These are phyloP conservation scores for Musa troglodytarum DNA, from an alignment of 176 grass and related monocot genomes.

Conservation along the genomic window DNA sequence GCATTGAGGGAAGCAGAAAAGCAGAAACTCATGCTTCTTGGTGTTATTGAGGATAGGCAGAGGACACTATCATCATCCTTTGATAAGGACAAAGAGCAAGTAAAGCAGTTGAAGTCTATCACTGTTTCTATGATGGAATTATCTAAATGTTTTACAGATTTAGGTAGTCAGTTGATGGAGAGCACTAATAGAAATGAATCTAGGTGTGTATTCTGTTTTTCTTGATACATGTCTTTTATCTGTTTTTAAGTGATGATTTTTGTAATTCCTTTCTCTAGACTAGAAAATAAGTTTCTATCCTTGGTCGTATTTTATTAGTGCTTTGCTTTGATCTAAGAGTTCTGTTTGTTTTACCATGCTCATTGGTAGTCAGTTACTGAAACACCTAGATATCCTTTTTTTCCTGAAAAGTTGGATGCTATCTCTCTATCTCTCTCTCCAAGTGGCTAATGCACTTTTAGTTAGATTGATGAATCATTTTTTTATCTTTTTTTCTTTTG, in stretches of 20 bases:
- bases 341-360: background rate
- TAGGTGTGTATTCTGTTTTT: constrained; percentile 37
- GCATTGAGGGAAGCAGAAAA: constrained; percentile 45
- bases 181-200: constrained; percentile 34
- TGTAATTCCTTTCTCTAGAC: too few relatives aligned
- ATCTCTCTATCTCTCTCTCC: background rate
- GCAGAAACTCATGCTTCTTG: constrained; percentile 43
- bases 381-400: background rate
- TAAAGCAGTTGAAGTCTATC: constrained; percentile 29
- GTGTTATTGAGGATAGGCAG: constrained; percentile 44
- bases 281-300: background rate
- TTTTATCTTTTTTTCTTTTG: background rate
- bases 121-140: constrained; percentile 32
- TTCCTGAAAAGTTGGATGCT: background rate
- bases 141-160: constrained; percentile 35
- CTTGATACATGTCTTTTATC: background rate
- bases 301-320: background rate
- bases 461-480: background rate
- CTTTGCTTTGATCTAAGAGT: background rate
- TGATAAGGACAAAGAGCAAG: constrained; percentile 17
- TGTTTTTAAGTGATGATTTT: background rate
- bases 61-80: constrained; percentile 22
- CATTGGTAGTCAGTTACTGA: background rate
- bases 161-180: constrained; percentile 43
- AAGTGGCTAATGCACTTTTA: background rate